These are phyloP conservation scores for Capsella bursapastoris DNA, from an alignment of 345 rosid genomes.

Conservation along the genomic window DNA sequence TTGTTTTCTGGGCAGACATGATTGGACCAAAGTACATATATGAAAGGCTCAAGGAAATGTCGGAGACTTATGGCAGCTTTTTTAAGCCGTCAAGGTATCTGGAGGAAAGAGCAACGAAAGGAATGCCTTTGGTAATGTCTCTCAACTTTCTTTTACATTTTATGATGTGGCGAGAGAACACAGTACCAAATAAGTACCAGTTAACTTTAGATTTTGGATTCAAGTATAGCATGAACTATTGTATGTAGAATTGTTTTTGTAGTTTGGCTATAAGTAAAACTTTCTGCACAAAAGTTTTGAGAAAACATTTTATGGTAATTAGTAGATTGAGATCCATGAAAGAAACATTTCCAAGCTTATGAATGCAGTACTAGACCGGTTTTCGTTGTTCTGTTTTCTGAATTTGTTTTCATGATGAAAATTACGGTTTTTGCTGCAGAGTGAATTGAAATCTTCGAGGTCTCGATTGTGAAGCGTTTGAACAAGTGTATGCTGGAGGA, in stretches of 20 bases:
- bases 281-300: background rate
- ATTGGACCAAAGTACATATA: constrained; percentile 71
- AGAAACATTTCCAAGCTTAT: background rate
- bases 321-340: background rate
- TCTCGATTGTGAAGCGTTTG: constrained; percentile 35
- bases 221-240: background rate
- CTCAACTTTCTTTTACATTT: constrained; percentile 14
- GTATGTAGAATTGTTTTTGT: background rate
- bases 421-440: constrained; percentile 31
- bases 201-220: background rate
- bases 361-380: background rate
- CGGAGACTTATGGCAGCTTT: constrained; percentile 66
- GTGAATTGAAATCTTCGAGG: constrained; percentile 37
- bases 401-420: background rate
- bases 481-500: constrained; percentile 16
- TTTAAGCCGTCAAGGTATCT: constrained; percentile 78
- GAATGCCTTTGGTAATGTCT: constrained; percentile 71
- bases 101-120: constrained; percentile 82
- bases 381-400: background rate
- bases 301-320: background rate
- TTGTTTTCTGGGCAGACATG: constrained; percentile 87
- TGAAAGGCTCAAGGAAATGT: constrained; percentile 72
- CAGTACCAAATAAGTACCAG: constrained; percentile 4
- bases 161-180: constrained; percentile 16
- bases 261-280: background rate